Evolutionary conservation across 2,329 filamentous ascomycete species (phyloP), one percentile per base, ranked within the genome.

Genomic region (Aspergillus fumigatus): DNA sequence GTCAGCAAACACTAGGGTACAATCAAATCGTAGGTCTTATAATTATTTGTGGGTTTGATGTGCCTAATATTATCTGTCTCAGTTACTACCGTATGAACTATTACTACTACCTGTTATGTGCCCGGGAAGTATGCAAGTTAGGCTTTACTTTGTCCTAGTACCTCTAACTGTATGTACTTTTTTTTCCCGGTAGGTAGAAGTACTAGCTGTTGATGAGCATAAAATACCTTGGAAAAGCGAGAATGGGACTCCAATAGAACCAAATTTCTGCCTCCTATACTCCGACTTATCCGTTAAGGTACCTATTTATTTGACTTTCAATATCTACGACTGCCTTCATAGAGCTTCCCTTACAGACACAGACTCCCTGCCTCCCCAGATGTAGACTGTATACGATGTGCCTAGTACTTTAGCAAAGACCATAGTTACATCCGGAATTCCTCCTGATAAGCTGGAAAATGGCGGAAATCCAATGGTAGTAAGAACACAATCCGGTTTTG

Each of bases 1-100:
- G 32, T 49, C 52, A 62, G 53, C 62, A 58, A 60, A 62, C 59
- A 58, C 41, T 49, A 47, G 26, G 38, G 40, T 35, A 52, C 26
- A 35, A 35, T 35, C 11, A 14, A 14, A 14, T 11, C 2, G 43
- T 21, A 47, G 5, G 21, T 47, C 43, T 23, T 25, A 47, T 26
- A 21, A 43, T 43, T 21, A 38, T 38, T 38, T 35, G 32, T 6
- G 14, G 11, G 14, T 17, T 14, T 38, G 32, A 7, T 38, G 32
- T 5, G 11, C 40, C n/a, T 45, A 45, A 21, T 45, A 45, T 45
- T 45, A 45, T n/a, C 41, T 45, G 41, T 45, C 41, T 45, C 41
- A 45, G 19, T 45, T 9, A 10, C 25, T 26, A 26, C 25, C 25
- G 25, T 26, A 26, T 8, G 23, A 5, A 23, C 19, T n/a, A 45